Evolutionary conservation across 169 alveolate species (phyloP).

Genomic region (Plasmodium ovale): DNA sequence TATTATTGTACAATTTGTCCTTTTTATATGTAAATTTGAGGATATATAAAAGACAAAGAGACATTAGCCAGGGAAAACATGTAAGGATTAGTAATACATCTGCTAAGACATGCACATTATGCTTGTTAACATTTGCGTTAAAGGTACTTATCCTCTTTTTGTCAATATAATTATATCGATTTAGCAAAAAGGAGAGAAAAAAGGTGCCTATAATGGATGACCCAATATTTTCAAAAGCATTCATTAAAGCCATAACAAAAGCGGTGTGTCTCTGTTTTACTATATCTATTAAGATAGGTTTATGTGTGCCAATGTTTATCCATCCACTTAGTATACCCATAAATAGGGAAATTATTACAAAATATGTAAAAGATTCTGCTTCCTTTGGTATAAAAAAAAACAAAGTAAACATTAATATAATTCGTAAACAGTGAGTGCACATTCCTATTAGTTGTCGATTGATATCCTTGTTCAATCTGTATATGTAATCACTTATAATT

Average conservation of each 20-base stretch:
- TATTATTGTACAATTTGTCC: slow-evolving; percentile 55
- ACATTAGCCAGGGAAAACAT: slow-evolving; percentile 49
- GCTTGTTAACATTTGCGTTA: slow-evolving; percentile 9
- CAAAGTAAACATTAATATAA: slow-evolving; percentile 75
- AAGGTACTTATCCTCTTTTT: slow-evolving; percentile 12
- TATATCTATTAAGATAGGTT: slow-evolving; percentile 80
- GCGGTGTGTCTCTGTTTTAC: slow-evolving; percentile 81
- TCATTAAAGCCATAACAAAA: slow-evolving; percentile 79
- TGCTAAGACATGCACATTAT: slow-evolving; percentile 44
- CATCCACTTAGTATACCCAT: slow-evolving; percentile 84
- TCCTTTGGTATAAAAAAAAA: slow-evolving; percentile 79
- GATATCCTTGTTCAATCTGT: slow-evolving; percentile 73
- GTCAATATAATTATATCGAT: slow-evolving; percentile 49
- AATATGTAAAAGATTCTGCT: slow-evolving; percentile 70
- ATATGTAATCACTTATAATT: slow-evolving; percentile 78
- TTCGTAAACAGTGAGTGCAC: slow-evolving; percentile 76
- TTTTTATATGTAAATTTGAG: slow-evolving; percentile 67
- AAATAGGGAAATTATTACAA: slow-evolving; percentile 75
- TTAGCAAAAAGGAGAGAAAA: slow-evolving; percentile 44
- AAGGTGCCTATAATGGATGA: slow-evolving; percentile 81
- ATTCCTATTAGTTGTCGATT: slow-evolving; percentile 81
- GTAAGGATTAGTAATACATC: slow-evolving; percentile 54
- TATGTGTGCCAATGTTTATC: slow-evolving; percentile 81
- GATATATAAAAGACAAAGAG: slow-evolving; percentile 51
- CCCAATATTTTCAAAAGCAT: slow-evolving; percentile 79